A percentile compares a stretch with the other conserved stretches of the same genome.
Evolutionary conservation across 176 grass and related monocot species (phyloP).

Genomic region (Hordeum marinum): DNA sequence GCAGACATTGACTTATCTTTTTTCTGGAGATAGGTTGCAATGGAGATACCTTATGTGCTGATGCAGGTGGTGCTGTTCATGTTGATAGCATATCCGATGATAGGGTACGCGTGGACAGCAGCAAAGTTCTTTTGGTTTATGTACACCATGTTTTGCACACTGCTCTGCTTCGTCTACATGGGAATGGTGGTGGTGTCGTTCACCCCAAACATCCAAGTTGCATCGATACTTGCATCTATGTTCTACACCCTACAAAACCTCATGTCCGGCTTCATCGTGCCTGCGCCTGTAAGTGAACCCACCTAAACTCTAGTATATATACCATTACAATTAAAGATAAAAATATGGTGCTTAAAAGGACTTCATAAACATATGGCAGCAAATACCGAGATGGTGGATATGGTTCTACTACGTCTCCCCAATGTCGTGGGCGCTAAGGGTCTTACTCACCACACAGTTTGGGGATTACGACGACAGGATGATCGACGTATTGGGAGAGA

Average conservation of each 20-base stretch:
- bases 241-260: conserved; percentile 59
- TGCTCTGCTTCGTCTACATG: conserved; percentile 62
- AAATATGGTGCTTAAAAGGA: neutral
- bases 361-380: conserved; percentile 34
- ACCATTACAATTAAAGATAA: neutral
- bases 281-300: conserved; percentile 49
- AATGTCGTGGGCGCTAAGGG: conserved; percentile 51
- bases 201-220: conserved; percentile 57
- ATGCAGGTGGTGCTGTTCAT: conserved; percentile 41
- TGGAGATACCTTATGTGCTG: conserved; percentile 68
- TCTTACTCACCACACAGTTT: conserved; percentile 69
- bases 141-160: conserved; percentile 56
- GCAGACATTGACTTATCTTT: neutral
- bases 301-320: neutral
- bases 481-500: conserved; percentile 47
- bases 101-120: conserved; percentile 58
- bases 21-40: conserved; percentile 33
- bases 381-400: conserved; percentile 90
- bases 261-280: conserved; percentile 61
- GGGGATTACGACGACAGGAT: conserved; percentile 29
- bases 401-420: conserved; percentile 69
- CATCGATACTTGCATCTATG: conserved; percentile 49
- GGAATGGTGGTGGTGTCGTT: conserved; percentile 73
- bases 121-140: conserved; percentile 65
- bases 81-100: conserved; percentile 63